Base-by-base conservation (phyloP, 2,329 filamentous ascomycete genomes). In the Aspergillus ustus region DNA sequence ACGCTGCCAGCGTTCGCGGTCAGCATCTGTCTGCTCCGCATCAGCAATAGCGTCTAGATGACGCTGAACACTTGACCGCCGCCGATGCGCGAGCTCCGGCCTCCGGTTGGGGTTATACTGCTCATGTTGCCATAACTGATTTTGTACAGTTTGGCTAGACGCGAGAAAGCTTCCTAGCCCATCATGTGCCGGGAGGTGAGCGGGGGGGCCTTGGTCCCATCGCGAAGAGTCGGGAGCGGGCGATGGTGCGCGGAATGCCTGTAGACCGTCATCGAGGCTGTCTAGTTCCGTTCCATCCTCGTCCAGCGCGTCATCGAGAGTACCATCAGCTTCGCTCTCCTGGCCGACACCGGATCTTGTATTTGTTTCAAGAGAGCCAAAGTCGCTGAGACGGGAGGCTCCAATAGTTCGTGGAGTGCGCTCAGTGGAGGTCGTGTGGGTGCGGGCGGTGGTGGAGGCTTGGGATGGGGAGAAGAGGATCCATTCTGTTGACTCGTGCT, bases 91-190 rank as follows among this genome's bases (percentile, higher is more conserved):
- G n/a, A 78, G 72, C 52, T 78, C 75, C 31, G 73, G 63, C 49
- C 89, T 80, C 50, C 90, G 85, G 59, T 86, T 85, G 0, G 92
- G 91, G 67, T 96, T 96, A 76, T 90, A 92, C 65, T 87, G 86
- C 76, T 97, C 94, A 74, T 97, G 95, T 63, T 92, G 90, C 83
- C 93, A 97, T 51, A 97, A 79, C 66, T 94, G 91, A 64, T 96
- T 90, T 72, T 97, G 92, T 22, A 92, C 83, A 72, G 64, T 81
- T 72, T 73, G 85, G 78, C 66, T 87, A 72, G 79, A 91, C 74
- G 72, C 91, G 63, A 76, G 86, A 75, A 99, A 99, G 7, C 90
- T 91, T 4, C 95, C 95, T 50, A 98, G 78, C 1, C 95, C 95
- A 81, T 99, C 93, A 72, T 99, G 95, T 1, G 89, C 87, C 0